A percentile compares a stretch with the other conserved stretches of the same genome.
Evolutionary conservation across 305 asterid species (phyloP).

Genomic region (Solanum hybrid): DNA sequence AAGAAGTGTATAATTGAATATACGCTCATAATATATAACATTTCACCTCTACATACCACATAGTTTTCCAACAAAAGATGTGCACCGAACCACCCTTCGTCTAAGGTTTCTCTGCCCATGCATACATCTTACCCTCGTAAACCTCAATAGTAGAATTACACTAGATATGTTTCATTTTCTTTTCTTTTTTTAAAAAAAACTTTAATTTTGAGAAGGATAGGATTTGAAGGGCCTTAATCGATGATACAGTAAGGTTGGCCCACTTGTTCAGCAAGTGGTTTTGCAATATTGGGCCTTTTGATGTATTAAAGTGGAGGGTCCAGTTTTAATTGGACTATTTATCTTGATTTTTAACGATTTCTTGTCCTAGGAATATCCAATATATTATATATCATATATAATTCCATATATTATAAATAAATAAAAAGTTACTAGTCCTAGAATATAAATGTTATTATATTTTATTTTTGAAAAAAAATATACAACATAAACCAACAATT

Average conservation of each 20-base stretch:
- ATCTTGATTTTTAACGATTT: background rate
- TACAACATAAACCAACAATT: background rate
- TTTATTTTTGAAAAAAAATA: background rate
- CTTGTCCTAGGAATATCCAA: background rate
- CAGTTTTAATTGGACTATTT: background rate
- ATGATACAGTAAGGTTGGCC: background rate
- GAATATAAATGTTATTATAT: background rate
- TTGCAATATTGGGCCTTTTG: background rate
- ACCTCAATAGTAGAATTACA: background rate
- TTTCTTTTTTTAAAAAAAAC: background rate
- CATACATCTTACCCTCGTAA: background rate
- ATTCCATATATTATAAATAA: background rate
- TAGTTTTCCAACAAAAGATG: background rate
- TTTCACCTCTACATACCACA: background rate
- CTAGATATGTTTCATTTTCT: background rate
- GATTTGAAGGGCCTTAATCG: constrained; percentile 12
- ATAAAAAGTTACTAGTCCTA: background rate
- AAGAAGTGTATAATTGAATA: background rate
- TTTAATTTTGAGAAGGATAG: background rate
- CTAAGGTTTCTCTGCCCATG: fast-evolving
- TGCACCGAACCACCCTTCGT: background rate
- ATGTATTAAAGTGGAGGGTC: background rate
- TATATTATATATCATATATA: background rate
- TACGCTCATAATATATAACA: background rate
- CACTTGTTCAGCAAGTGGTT: background rate